Conservation (phyloP, 2,329 filamentous ascomycete genomes). For the Sclerotiophoma versabilis region DNA sequence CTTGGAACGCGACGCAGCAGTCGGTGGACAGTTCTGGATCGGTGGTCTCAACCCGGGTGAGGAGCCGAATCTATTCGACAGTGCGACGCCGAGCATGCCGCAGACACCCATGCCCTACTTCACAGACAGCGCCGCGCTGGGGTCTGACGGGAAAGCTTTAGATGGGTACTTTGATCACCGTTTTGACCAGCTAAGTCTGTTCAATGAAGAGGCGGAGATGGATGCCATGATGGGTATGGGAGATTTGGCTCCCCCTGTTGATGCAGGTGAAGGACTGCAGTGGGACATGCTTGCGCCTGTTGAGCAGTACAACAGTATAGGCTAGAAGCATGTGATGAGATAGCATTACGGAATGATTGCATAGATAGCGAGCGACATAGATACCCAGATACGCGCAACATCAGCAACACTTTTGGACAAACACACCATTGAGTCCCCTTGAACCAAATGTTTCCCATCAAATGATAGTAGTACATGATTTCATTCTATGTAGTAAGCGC, state of each 20-base stretch:
- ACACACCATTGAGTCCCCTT: too few species aligned
- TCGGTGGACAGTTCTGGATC: slow-evolving; percentile 57
- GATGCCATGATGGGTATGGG: slow-evolving; percentile 33
- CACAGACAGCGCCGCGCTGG: slow-evolving; percentile 3
- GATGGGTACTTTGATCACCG: slow-evolving; percentile 17
- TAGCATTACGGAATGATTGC: background rate
- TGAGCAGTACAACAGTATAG: slow-evolving; percentile 32
- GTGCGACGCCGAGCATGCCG: slow-evolving; percentile 37
- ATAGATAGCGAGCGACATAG: slow-evolving; percentile 2
- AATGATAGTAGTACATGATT: background rate
- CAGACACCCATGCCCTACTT: slow-evolving; percentile 41
- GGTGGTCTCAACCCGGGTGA: slow-evolving; percentile 44
- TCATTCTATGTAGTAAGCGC: slow-evolving; percentile 11
- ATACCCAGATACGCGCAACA: background rate
- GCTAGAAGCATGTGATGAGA: background rate
- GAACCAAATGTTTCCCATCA: too few species aligned
- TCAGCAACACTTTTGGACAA: too few species aligned
- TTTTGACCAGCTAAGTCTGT: slow-evolving; percentile 25
- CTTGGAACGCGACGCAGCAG: slow-evolving; percentile 49
- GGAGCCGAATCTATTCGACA: slow-evolving; percentile 13
- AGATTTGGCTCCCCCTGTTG: slow-evolving; percentile 26
- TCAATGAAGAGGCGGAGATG: slow-evolving; percentile 33
- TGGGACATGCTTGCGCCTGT: slow-evolving; percentile 38
- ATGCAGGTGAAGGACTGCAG: slow-evolving; percentile 29
- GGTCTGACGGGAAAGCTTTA: background rate